phyloP scores from a whole-genome alignment of 2,329 filamentous ascomycete species.

The Trichophyton simii region DNA sequence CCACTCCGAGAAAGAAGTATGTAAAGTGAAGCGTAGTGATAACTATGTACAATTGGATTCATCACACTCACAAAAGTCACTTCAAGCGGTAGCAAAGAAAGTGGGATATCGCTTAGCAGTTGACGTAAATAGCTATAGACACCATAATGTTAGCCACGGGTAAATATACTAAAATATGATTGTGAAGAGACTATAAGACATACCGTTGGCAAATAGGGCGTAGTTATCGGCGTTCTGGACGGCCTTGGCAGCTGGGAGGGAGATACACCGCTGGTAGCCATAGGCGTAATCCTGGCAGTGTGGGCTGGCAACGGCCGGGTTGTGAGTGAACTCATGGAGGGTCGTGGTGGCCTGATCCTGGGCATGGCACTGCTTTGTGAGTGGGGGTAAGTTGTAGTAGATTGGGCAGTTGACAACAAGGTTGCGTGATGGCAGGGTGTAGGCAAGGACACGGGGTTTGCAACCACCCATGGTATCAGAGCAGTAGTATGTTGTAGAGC shows the following conservation, averaged over 20 bases:
- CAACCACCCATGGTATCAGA: slow-evolving; percentile 47
- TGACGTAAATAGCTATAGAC: background rate
- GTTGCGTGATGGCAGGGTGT: slow-evolving; percentile 44
- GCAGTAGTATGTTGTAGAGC: slow-evolving; percentile 47
- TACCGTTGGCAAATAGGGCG: slow-evolving; percentile 41
- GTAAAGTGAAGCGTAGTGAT: background rate
- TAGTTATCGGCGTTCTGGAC: slow-evolving; percentile 55
- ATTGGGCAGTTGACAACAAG: slow-evolving; percentile 51
- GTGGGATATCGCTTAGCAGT: background rate
- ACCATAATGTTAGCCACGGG: background rate
- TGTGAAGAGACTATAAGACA: slow-evolving; percentile 8
- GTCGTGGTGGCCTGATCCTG: slow-evolving; percentile 56
- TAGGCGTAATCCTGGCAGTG: slow-evolving; percentile 49
- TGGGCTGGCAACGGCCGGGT: slow-evolving; percentile 39
- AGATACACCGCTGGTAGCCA: slow-evolving; percentile 40
- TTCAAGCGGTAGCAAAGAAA: background rate
- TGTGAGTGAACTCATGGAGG: slow-evolving; percentile 55
- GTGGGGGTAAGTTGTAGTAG: slow-evolving; percentile 42
- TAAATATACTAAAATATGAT: background rate
- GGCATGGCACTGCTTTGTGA: slow-evolving; percentile 43
- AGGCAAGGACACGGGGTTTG: slow-evolving; percentile 43
- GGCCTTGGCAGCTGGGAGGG: slow-evolving; percentile 39
- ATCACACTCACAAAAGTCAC: background rate
- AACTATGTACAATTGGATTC: background rate
- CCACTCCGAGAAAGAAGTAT: background rate